These are phyloP conservation scores for Parachlorella kessleri DNA, from an alignment of 139 green algal genomes.

Conservation along the genomic window DNA sequence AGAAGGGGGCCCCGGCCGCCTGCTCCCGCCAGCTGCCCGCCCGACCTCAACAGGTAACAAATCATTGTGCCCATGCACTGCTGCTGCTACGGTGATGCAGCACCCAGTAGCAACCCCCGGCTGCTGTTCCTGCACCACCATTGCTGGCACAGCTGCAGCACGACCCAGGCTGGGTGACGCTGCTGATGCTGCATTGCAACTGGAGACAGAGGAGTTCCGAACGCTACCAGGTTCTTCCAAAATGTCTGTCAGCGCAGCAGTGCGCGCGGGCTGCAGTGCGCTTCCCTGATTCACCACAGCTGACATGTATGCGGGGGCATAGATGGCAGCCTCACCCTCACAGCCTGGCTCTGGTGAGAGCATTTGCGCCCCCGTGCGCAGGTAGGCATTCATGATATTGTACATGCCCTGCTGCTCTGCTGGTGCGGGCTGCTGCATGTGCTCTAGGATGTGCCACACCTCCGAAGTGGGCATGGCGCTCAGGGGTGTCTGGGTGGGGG, in stretches of 20 bases:
- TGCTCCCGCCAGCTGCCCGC: too few relatives aligned
- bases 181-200: too few relatives aligned
- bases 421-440: constrained; percentile 4
- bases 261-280: too few relatives aligned
- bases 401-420: constrained; percentile 7
- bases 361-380: constrained; percentile 38
- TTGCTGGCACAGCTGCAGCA: too few relatives aligned
- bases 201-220: too few relatives aligned
- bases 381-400: constrained; percentile 32
- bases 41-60: not conserved
- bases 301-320: constrained; percentile 5
- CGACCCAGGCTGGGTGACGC: too few relatives aligned
- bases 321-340: constrained; percentile 5
- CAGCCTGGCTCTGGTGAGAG: constrained; percentile 40
- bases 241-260: too few relatives aligned
- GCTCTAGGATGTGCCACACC: constrained; percentile 27
- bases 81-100: not conserved
- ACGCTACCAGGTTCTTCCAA: too few relatives aligned
- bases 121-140: too few relatives aligned
- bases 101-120: too few relatives aligned
- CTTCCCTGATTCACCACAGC: too few relatives aligned
- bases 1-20: not conserved
- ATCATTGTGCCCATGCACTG: not conserved
- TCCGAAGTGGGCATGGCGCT: constrained; percentile 13
- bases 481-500: too few relatives aligned